Percentiles rank a stretch among this genome's conserved stretches.
Conservation (phyloP, 257 asterid genomes). For the Euphrasia confusa region DNA sequence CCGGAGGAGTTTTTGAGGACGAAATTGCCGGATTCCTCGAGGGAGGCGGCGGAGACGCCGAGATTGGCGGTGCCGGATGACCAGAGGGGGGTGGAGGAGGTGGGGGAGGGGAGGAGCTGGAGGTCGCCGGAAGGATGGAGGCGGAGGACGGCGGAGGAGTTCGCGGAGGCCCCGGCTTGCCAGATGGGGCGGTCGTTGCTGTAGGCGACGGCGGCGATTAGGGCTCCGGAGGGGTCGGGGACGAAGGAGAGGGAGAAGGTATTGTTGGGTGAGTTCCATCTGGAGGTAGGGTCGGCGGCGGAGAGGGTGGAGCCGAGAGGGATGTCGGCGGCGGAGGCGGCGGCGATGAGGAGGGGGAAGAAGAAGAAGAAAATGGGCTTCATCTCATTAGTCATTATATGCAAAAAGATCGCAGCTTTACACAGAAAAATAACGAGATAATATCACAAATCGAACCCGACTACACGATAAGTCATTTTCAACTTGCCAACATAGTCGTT, state of each 20-base stretch:
- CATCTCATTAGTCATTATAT: constrained; percentile 24
- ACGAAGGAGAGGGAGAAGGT: constrained; percentile 39
- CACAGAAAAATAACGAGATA: neutral
- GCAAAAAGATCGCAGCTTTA: constrained; percentile 20
- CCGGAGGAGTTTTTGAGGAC: constrained; percentile 51
- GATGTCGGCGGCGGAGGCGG: constrained; percentile 38
- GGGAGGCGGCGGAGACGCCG: constrained; percentile 38
- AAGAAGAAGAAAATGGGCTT: constrained; percentile 4
- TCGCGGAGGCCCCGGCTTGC: constrained; percentile 29
- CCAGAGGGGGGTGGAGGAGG: constrained; percentile 45
- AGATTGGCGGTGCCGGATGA: constrained; percentile 38
- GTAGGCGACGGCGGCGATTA: constrained; percentile 37
- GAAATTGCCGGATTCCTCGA: constrained; percentile 44
- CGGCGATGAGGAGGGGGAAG: constrained; percentile 21
- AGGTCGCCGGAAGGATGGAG: constrained; percentile 45
- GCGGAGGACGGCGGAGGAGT: constrained; percentile 42
- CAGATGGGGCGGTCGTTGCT: constrained; percentile 37
- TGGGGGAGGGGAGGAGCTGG: constrained; percentile 41
- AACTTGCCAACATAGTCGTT: no score
- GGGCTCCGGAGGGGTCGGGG: constrained; percentile 29
- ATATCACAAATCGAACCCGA: no score
- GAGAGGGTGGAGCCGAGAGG: constrained; percentile 38
- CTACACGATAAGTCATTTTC: no score
- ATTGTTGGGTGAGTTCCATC: constrained; percentile 35
- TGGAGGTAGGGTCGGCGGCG: constrained; percentile 40